phyloP scores from a whole-genome alignment of 2,329 filamentous ascomycete species.

The Pestalotiopsis fici region DNA sequence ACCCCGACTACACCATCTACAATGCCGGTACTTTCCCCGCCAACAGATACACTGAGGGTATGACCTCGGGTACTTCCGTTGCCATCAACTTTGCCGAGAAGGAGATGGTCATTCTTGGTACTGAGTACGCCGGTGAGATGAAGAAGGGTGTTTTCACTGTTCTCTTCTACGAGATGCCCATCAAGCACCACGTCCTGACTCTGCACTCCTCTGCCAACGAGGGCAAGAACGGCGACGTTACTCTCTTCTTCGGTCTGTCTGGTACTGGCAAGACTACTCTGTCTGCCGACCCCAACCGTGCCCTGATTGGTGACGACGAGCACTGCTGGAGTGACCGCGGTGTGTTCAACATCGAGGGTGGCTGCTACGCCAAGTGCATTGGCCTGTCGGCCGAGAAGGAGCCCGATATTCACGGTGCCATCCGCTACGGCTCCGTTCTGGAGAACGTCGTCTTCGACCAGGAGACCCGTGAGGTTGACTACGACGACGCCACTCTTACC shows the following conservation, averaged over 20 bases:
- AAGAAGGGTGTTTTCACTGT: slow-evolving; percentile 99
- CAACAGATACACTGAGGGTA: slow-evolving; percentile 96
- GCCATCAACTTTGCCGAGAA: slow-evolving; percentile 99
- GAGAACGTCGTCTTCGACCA: slow-evolving; percentile 99
- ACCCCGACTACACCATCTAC: slow-evolving; percentile 99
- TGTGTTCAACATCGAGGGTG: slow-evolving; percentile 99
- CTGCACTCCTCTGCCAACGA: slow-evolving; percentile 99
- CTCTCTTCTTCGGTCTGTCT: slow-evolving; percentile 98
- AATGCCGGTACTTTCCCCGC: slow-evolving; percentile 98
- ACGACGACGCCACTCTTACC: slow-evolving; percentile 90
- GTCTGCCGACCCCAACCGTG: slow-evolving; percentile 94
- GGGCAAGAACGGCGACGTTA: slow-evolving; percentile 91
- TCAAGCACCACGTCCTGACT: slow-evolving; percentile 98
- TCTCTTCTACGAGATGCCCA: slow-evolving; percentile 99
- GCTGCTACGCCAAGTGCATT: slow-evolving; percentile 99
- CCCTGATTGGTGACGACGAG: slow-evolving; percentile 97
- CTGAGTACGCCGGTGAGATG: slow-evolving; percentile 97
- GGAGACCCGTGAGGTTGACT: slow-evolving; percentile 86
- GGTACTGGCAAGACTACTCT: slow-evolving; percentile 98
- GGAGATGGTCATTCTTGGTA: slow-evolving; percentile 99
- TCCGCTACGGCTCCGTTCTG: slow-evolving; percentile 94
- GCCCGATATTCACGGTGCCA: slow-evolving; percentile 94
- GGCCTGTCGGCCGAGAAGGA: slow-evolving; percentile 98
- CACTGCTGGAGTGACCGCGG: slow-evolving; percentile 98
- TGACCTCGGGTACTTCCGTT: slow-evolving; percentile 97